Base-by-base conservation (phyloP, 2,329 filamentous ascomycete genomes). In the Escovopsis sp. region DNA sequence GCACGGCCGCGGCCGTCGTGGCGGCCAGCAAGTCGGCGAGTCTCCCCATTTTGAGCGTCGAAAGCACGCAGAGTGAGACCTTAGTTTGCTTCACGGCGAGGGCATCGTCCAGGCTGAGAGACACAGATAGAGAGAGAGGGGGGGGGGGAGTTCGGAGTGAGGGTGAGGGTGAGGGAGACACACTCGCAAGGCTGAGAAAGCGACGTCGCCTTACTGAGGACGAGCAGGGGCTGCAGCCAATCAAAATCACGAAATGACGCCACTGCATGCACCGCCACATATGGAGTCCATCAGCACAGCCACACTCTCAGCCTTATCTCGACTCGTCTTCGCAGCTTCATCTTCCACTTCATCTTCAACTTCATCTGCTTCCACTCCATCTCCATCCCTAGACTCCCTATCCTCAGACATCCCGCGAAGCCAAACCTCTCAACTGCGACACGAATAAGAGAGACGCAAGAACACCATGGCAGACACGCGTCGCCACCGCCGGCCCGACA, bases 401-500 rank as follows among this genome's bases (percentile, higher is more conserved):
- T n/a, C n/a, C n/a, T n/a, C n/a, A n/a, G n/a, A n/a, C n/a, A n/a
- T n/a, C n/a, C n/a, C n/a, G n/a, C n/a, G n/a, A n/a, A n/a, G n/a
- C n/a, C n/a, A n/a, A n/a, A n/a, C n/a, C n/a, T n/a, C n/a, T n/a
- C n/a, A n/a, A n/a, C n/a, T n/a, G n/a, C 8, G 21, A 25, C 21
- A 25, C 21, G 21, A 11, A 25, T 8, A 8, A 25, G 8, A 5
- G 10, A 36, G n/a, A 8, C n/a, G n/a, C n/a, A n/a, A 18, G n/a
- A 5, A 29, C 32, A 47, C 1, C 14, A 60, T 60, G 52, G 48
- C 43, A 33, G 57, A 60, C 41, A 40, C 50, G 13, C 50, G 55
- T 33, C 50, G 55, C 32, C 41, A 43, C 18, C 50, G 54, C 35
- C 52, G 57, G 31, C 51, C 52, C 17, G 73, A 78, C 45, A 72